These are phyloP conservation scores for Ascocoryne sarcoides DNA, from an alignment of 2,329 filamentous ascomycete genomes.

Conservation along the genomic window DNA sequence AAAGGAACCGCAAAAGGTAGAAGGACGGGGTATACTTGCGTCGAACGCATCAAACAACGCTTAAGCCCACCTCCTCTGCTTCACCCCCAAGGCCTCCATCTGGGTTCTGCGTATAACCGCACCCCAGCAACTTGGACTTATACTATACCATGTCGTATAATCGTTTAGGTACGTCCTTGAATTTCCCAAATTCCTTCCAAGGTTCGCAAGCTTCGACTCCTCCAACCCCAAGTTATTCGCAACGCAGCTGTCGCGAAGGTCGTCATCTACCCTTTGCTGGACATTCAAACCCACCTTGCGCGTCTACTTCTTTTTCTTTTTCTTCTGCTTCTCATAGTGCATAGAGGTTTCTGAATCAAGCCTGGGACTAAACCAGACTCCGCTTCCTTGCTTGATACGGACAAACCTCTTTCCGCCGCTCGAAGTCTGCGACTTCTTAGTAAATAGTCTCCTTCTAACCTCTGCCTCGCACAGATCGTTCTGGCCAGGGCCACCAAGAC, in stretches of 20 bases:
- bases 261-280: no score
- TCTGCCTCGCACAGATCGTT: slow-evolving; percentile 15
- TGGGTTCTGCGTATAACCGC: neutral
- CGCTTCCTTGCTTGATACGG: slow-evolving; percentile 20
- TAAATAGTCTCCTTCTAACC: slow-evolving; percentile 17
- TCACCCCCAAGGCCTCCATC: no score
- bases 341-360: slow-evolving; percentile 7
- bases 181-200: slow-evolving; percentile 10
- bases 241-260: no score
- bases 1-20: no score
- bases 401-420: slow-evolving; percentile 6
- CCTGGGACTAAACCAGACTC: slow-evolving; percentile 4
- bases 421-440: slow-evolving; percentile 12
- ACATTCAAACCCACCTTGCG: slow-evolving; percentile 1
- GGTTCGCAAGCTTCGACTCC: slow-evolving; percentile 5
- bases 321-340: slow-evolving; percentile 11
- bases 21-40: no score
- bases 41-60: no score
- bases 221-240: no score
- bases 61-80: no score
- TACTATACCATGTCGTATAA: slow-evolving; percentile 56
- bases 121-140: slow-evolving; percentile 1
- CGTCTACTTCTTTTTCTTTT: slow-evolving; percentile 1
- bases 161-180: slow-evolving; percentile 53
- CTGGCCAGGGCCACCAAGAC: slow-evolving; percentile 38